A percentile compares a stretch with the other conserved stretches of the same genome.
These are phyloP conservation scores for Chaetomiaceae sp. DNA, from an alignment of 2,329 filamentous ascomycete species.

Conservation along the genomic window DNA sequence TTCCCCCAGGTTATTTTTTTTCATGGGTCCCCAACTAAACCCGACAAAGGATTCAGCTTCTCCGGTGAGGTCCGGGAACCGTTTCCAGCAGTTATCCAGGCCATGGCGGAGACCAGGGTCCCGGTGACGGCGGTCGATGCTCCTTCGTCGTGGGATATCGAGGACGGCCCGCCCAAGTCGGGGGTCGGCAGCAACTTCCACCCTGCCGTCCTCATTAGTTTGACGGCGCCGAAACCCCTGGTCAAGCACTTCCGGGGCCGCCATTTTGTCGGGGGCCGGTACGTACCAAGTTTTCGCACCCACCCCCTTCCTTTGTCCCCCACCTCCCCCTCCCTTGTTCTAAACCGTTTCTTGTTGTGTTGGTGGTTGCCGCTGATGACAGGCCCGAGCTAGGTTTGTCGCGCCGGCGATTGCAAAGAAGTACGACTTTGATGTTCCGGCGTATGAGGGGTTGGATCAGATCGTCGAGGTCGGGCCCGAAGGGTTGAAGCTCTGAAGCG, in stretches of 20 bases:
- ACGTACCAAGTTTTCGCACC: no score
- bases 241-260: constrained; percentile 77
- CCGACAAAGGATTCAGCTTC: constrained; percentile 78
- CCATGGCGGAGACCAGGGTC: constrained; percentile 65
- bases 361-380: no score
- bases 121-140: constrained; percentile 88
- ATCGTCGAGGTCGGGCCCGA: constrained; percentile 65
- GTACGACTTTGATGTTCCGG: constrained; percentile 77
- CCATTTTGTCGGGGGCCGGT: constrained; percentile 88
- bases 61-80: constrained; percentile 88
- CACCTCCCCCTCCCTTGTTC: not conserved
- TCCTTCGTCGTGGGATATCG: constrained; percentile 92
- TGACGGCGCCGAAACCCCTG: constrained; percentile 91
- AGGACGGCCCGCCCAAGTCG: constrained; percentile 70
- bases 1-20: no score
- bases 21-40: not conserved
- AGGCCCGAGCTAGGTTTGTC: constrained; percentile 62
- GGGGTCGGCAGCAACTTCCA: constrained; percentile 77
- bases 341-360: no score
- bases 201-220: constrained; percentile 74
- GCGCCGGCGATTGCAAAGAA: constrained; percentile 72
- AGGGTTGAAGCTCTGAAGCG: constrained; percentile 49
- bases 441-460: constrained; percentile 84
- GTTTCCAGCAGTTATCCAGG: constrained; percentile 74
- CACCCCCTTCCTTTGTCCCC: no score